These are phyloP conservation scores for Fraxinus americana DNA, from an alignment of 257 asterid genomes.

Conservation along the genomic window DNA sequence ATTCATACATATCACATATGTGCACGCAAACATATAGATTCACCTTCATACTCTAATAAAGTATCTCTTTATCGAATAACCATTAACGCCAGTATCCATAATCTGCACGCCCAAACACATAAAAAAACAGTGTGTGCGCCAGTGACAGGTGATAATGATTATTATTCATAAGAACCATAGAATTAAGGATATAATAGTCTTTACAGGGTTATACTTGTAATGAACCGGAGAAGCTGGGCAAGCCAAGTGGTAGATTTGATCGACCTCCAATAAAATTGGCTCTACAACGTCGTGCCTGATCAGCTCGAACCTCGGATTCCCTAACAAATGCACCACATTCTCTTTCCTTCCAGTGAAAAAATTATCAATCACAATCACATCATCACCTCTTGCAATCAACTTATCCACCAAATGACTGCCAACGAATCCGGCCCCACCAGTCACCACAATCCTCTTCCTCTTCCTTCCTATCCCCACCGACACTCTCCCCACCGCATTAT, in stretches of 20 bases:
- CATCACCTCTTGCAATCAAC: conserved; percentile 71
- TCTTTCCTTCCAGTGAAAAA: conserved; percentile 78
- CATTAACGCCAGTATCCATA: not conserved
- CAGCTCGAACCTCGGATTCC: conserved; percentile 70
- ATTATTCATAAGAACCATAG: not conserved
- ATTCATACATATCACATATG: too few relatives aligned
- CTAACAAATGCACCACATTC: conserved; percentile 71
- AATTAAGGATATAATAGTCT: conserved; percentile 75
- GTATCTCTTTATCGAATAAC: not conserved
- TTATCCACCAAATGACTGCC: conserved; percentile 86
- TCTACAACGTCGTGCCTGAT: conserved; percentile 79
- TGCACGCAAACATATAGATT: not conserved
- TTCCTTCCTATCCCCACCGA: conserved; percentile 63
- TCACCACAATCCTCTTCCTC: conserved; percentile 68
- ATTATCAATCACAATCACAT: conserved; percentile 74
- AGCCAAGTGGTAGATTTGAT: conserved; percentile 80
- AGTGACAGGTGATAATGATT: not conserved
- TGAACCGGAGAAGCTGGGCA: conserved; percentile 82
- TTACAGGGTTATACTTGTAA: conserved; percentile 73
- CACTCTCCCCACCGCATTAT: conserved; percentile 59
- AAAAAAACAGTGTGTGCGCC: not conserved
- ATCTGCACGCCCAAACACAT: not conserved
- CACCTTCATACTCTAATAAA: not conserved
- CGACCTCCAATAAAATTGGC: conserved; percentile 77
- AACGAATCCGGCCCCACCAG: conserved; percentile 81